Conservation (phyloP, 352 stramenopile species). For the Phytopythium kandeliae region DNA sequence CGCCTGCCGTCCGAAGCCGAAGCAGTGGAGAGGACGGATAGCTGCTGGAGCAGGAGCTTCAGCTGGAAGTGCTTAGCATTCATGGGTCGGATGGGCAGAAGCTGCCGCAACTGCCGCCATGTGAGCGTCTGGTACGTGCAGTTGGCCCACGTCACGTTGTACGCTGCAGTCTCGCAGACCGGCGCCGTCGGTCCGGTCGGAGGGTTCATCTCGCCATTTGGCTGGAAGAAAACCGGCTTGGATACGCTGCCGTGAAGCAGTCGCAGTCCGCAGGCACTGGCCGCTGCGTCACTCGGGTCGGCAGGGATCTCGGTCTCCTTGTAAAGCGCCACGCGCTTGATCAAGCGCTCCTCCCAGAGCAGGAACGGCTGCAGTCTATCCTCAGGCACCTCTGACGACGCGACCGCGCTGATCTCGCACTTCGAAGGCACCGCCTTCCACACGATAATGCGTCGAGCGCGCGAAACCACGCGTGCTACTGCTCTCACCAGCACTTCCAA, state of each 20-base stretch:
- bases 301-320: conserved; percentile 21
- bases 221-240: conserved; percentile 10
- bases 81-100: conserved; percentile 58
- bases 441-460: conserved; percentile 35
- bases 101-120: conserved; percentile 45
- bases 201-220: background rate
- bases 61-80: conserved; percentile 70
- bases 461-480: conserved; percentile 17
- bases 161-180: conserved; percentile 36
- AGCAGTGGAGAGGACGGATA: background rate
- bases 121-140: conserved; percentile 31
- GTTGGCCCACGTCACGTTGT: conserved; percentile 52
- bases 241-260: conserved; percentile 33
- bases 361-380: conserved; percentile 60
- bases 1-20: background rate
- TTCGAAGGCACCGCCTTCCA: conserved; percentile 44
- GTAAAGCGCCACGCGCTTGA: conserved; percentile 58
- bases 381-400: conserved; percentile 44
- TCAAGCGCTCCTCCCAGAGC: conserved; percentile 43
- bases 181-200: background rate
- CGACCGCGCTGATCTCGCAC: conserved; percentile 39
- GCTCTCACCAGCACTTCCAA: conserved; percentile 41
- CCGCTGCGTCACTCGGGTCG: background rate
- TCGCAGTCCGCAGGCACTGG: background rate
- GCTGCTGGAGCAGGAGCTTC: conserved; percentile 17